Percentiles rank a stretch among this genome's conserved stretches.
Conservation (phyloP, 768 basidiomycete genomes). For the Leccinum sublutescens region DNA sequence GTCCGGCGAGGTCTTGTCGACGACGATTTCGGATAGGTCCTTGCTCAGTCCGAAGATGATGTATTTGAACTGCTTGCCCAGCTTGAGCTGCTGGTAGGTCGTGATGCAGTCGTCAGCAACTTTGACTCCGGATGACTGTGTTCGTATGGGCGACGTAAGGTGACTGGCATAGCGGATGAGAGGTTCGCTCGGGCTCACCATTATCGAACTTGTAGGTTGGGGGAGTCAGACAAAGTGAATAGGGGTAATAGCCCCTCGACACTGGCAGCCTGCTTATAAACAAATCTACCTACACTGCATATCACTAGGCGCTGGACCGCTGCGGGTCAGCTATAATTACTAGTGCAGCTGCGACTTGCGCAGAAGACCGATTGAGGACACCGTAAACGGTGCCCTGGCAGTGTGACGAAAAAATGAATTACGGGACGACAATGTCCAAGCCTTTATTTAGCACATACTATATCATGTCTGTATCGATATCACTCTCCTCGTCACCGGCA, state of each 20-base stretch:
- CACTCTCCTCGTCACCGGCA: not conserved
- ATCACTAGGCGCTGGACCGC: constrained; percentile 11
- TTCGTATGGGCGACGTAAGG: constrained; percentile 12
- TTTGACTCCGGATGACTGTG: constrained; percentile 35
- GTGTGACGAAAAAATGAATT: not conserved
- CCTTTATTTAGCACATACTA: not conserved
- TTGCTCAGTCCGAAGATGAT: constrained; percentile 73
- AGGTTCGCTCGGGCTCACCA: constrained; percentile 25
- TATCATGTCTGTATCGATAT: not conserved
- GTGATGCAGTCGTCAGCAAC: constrained; percentile 53
- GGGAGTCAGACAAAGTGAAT: not conserved
- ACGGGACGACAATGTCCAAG: constrained; percentile 1
- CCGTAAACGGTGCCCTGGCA: not conserved
- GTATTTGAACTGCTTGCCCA: constrained; percentile 65
- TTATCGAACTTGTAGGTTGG: constrained; percentile 6
- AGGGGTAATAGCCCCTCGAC: constrained; percentile 10
- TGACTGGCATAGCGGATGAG: not conserved
- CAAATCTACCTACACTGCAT: not conserved
- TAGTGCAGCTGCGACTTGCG: not conserved
- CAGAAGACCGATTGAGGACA: not conserved
- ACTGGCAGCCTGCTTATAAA: constrained; percentile 12
- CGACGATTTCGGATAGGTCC: constrained; percentile 68
- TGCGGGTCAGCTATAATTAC: not conserved
- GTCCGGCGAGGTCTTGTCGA: constrained; percentile 57
- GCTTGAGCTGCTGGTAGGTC: constrained; percentile 23